Evolutionary conservation across 352 stramenopile species (phyloP).

Genomic region (Globisporangium paroecandrum): DNA sequence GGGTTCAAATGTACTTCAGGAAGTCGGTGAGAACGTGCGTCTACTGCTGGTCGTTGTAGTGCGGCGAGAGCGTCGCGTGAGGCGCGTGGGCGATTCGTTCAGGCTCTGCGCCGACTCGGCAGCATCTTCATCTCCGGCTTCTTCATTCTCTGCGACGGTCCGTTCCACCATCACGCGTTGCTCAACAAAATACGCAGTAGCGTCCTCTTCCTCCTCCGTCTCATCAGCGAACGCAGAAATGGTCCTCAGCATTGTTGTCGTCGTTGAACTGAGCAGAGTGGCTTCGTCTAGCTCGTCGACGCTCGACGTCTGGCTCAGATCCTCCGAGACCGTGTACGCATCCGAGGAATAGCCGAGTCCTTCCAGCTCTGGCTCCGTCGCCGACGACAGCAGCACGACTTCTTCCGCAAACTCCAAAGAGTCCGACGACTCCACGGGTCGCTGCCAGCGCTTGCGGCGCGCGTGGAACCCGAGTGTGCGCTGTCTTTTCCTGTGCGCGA

Average conservation of each 20-base stretch:
- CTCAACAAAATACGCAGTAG: background rate
- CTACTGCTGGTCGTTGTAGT: background rate
- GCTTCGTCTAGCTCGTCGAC: conserved; percentile 1
- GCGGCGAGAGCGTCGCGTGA: background rate
- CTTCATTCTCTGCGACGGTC: background rate
- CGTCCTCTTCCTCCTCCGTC: background rate
- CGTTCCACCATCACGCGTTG: background rate
- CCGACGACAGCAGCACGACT: conserved; percentile 32
- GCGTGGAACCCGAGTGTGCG: conserved; percentile 8
- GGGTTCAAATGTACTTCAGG: background rate
- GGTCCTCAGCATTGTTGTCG: background rate
- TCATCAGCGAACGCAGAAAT: background rate
- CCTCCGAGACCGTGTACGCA: conserved; percentile 4
- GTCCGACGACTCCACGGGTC: conserved; percentile 15
- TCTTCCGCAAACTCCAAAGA: conserved; percentile 31
- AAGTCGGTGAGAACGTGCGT: background rate
- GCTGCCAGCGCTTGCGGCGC: conserved; percentile 33
- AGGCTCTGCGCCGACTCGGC: background rate
- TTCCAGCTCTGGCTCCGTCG: conserved; percentile 19
- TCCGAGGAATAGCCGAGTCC: background rate
- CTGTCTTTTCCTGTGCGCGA: conserved; percentile 10
- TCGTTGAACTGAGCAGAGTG: background rate
- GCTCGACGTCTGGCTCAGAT: background rate
- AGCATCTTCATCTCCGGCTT: background rate
- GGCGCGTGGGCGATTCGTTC: background rate